Percentiles rank a stretch among this genome's conserved stretches.
Conservation (phyloP, 2,329 filamentous ascomycete genomes). For the Pezicula neosporulosa region DNA sequence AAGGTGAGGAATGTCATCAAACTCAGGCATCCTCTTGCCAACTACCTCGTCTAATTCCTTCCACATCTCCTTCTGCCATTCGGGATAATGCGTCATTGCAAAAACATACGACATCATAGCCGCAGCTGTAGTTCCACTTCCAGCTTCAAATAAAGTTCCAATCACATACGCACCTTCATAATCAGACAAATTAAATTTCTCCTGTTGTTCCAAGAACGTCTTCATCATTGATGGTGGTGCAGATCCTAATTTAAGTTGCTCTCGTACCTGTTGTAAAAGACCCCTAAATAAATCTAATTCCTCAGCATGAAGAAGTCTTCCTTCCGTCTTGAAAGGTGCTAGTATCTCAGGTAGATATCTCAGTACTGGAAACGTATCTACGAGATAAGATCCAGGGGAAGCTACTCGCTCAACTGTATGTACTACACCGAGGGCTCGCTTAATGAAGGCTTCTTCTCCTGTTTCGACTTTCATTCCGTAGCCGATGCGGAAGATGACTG, state of each 20-base stretch:
- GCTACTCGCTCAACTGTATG: conserved; percentile 32
- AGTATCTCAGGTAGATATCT: conserved; percentile 26
- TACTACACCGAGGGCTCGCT: conserved; percentile 29
- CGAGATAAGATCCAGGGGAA: conserved; percentile 33
- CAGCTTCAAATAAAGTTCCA: conserved; percentile 33
- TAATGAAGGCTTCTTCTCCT: conserved; percentile 28
- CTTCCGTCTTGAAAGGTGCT: conserved; percentile 22
- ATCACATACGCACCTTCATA: conserved; percentile 27
- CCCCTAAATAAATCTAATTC: conserved; percentile 17
- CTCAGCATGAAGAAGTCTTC: conserved; percentile 12
- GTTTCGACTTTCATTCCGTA: conserved; percentile 33
- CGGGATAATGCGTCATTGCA: conserved; percentile 13
- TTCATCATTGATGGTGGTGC: conserved; percentile 26
- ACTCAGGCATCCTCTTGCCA: conserved; percentile 42
- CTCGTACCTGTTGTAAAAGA: conserved; percentile 27
- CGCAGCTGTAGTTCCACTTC: conserved; percentile 33
- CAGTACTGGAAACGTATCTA: conserved; percentile 31
- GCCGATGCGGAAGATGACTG: conserved; percentile 36
- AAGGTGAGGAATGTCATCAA: conserved; percentile 41
- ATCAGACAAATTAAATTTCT: conserved; percentile 17
- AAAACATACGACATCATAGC: conserved; percentile 23
- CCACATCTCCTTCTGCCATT: conserved; percentile 25
- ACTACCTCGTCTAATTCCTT: conserved; percentile 45
- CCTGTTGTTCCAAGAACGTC: conserved; percentile 23
- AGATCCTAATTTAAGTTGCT: conserved; percentile 26